phyloP scores from a whole-genome alignment of 169 alveolate genomes.

The Plasmodium blacklocki region DNA sequence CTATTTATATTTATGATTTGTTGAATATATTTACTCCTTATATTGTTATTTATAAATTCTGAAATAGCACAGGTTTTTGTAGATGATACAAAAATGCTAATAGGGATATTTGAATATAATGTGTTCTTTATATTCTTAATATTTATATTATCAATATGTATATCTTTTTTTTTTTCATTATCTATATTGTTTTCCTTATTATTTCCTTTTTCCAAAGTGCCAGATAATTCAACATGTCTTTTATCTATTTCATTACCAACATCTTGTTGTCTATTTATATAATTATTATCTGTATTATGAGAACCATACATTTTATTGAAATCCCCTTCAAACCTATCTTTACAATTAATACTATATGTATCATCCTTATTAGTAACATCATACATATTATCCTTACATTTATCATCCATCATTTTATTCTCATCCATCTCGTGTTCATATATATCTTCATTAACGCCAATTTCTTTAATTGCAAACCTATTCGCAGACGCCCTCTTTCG shows the following conservation, averaged over 20 bases:
- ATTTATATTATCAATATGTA: slow-evolving; percentile 9
- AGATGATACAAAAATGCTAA: slow-evolving; percentile 66
- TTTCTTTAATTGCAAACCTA: neutral
- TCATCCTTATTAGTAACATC: no score
- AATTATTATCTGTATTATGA: neutral
- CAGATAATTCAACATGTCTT: neutral
- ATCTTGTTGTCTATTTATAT: neutral
- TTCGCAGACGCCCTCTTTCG: neutral
- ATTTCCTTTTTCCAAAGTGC: neutral
- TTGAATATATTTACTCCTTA: slow-evolving; percentile 68
- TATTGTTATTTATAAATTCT: slow-evolving; percentile 62
- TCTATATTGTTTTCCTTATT: neutral
- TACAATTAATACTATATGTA: no score
- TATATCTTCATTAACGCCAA: neutral
- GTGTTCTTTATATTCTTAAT: slow-evolving; percentile 54
- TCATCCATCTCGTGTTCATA: neutral
- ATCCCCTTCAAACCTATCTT: no score
- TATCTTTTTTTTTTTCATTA: neutral
- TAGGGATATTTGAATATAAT: slow-evolving; percentile 55
- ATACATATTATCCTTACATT: no score
- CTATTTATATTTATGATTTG: slow-evolving; percentile 64
- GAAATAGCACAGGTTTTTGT: slow-evolving; percentile 67
- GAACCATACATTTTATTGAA: no score
- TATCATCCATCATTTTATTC: neutral
- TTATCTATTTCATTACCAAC: neutral